These are phyloP conservation scores for Fragosphaeria purpurea DNA, from an alignment of 2,329 filamentous ascomycete genomes.

Conservation along the genomic window DNA sequence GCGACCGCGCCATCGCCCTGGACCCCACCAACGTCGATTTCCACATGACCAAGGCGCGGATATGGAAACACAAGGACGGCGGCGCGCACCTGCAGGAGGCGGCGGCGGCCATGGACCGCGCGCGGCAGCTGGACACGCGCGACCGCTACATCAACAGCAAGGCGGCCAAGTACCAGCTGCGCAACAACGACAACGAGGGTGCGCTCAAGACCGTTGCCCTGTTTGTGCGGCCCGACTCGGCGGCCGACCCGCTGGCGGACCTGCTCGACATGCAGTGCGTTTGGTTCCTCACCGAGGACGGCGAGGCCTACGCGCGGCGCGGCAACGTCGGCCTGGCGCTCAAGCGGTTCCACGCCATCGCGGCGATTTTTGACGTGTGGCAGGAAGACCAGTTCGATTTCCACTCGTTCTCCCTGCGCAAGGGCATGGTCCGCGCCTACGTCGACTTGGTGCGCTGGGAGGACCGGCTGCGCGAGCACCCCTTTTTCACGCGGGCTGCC, in stretches of 20 bases:
- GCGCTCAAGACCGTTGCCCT: constrained; percentile 83
- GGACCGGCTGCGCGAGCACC: constrained; percentile 80
- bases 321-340: constrained; percentile 75
- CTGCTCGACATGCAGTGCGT: constrained; percentile 97
- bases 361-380: constrained; percentile 94
- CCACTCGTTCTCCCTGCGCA: constrained; percentile 92
- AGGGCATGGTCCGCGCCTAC: constrained; percentile 91
- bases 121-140: constrained; percentile 73
- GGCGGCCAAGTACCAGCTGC: constrained; percentile 89
- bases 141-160: constrained; percentile 99
- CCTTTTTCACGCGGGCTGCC: constrained; percentile 80
- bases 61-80: constrained; percentile 66
- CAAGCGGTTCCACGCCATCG: constrained; percentile 82
- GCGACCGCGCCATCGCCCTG: constrained; percentile 73
- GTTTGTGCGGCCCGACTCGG: constrained; percentile 85
- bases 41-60: constrained; percentile 88
- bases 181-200: constrained; percentile 81
- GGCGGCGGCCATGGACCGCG: constrained; percentile 78
- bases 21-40: constrained; percentile 79
- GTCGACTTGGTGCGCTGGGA: constrained; percentile 97
- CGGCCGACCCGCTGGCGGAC: constrained; percentile 79
- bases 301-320: constrained; percentile 75
- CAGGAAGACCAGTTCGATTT: constrained; percentile 99
- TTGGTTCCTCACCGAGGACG: constrained; percentile 94
- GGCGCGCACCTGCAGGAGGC: constrained; percentile 66